A percentile compares a stretch with the other conserved stretches of the same genome.
These are phyloP conservation scores for Ophiocordyceps camponoti-rufipedis DNA, from an alignment of 2,329 filamentous ascomycete genomes.

Conservation along the genomic window DNA sequence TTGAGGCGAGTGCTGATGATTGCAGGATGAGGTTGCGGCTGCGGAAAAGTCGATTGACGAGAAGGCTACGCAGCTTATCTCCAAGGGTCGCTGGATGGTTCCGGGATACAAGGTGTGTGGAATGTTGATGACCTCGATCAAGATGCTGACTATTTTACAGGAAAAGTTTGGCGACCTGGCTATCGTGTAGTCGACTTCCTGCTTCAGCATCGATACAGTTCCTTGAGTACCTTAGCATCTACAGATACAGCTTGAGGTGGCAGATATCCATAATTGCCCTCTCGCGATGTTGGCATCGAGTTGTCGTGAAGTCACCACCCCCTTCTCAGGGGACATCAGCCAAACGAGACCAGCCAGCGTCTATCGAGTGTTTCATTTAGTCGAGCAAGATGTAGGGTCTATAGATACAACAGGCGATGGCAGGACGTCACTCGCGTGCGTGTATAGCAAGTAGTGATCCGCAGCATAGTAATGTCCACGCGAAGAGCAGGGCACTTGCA, in stretches of 20 bases:
- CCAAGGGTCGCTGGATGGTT: conserved; percentile 95
- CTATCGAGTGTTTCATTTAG: too few species aligned
- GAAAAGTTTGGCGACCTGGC: conserved; percentile 99
- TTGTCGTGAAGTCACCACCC: too few species aligned
- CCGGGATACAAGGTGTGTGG: conserved; percentile 88
- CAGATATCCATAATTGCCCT: conserved; percentile 1
- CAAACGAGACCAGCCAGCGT: background rate
- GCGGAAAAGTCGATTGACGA: conserved; percentile 95
- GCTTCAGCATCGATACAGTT: conserved; percentile 16
- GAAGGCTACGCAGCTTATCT: conserved; percentile 86
- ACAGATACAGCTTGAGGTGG: conserved; percentile 35
- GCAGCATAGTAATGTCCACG: too few species aligned
- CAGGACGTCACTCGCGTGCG: too few species aligned
- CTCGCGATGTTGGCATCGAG: background rate
- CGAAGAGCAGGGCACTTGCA: background rate
- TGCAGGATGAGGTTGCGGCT: conserved; percentile 79
- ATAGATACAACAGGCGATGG: too few species aligned
- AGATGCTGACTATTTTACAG: conserved; percentile 38
- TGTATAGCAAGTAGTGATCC: too few species aligned
- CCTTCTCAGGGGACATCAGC: too few species aligned
- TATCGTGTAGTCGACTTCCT: conserved; percentile 51
- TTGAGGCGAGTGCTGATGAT: conserved; percentile 4
- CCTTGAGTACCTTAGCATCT: conserved; percentile 49
- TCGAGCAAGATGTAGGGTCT: background rate
- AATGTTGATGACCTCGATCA: too few species aligned